Percentiles rank a stretch among this genome's conserved stretches.
Evolutionary conservation across 2,329 filamentous ascomycete genomes (phyloP).

Genomic region (Talaromyces pinophilus): DNA sequence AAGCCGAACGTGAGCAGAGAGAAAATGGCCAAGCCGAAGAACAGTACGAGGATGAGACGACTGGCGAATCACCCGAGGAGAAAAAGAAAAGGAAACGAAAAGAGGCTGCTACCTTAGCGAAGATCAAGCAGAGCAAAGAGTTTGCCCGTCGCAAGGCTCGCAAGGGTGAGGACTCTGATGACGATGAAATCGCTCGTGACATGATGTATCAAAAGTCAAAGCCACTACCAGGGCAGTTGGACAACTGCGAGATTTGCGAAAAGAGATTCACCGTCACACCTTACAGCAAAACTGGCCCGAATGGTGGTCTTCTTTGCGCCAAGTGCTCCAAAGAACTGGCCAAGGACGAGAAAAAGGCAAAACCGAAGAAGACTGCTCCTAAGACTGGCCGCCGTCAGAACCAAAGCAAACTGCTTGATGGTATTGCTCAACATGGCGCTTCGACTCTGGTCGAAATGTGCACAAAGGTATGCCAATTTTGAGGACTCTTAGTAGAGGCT

Average conservation of each 20-base stretch:
- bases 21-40: slow-evolving; percentile 37
- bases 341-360: slow-evolving; percentile 62
- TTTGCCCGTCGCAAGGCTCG: slow-evolving; percentile 49
- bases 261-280: slow-evolving; percentile 92
- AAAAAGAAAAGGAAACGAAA: slow-evolving; percentile 60
- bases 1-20: slow-evolving; percentile 32
- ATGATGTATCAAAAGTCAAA: slow-evolving; percentile 58
- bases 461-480: slow-evolving; percentile 50
- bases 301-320: slow-evolving; percentile 82
- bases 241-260: slow-evolving; percentile 80
- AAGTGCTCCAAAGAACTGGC: slow-evolving; percentile 75
- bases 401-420: slow-evolving; percentile 83
- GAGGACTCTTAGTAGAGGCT: neutral
- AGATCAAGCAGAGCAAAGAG: slow-evolving; percentile 55
- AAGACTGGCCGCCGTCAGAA: slow-evolving; percentile 69
- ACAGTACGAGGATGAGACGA: slow-evolving; percentile 37
- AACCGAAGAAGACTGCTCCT: slow-evolving; percentile 56
- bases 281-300: slow-evolving; percentile 77
- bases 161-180: slow-evolving; percentile 48
- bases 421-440: slow-evolving; percentile 52
- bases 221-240: slow-evolving; percentile 78
- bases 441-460: slow-evolving; percentile 56
- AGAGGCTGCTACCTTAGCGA: slow-evolving; percentile 48
- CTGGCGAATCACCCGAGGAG: slow-evolving; percentile 46
- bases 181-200: slow-evolving; percentile 50